These are phyloP conservation scores for Peziza echinospora DNA, from an alignment of 495 filamentous ascomycete species.

Conservation along the genomic window DNA sequence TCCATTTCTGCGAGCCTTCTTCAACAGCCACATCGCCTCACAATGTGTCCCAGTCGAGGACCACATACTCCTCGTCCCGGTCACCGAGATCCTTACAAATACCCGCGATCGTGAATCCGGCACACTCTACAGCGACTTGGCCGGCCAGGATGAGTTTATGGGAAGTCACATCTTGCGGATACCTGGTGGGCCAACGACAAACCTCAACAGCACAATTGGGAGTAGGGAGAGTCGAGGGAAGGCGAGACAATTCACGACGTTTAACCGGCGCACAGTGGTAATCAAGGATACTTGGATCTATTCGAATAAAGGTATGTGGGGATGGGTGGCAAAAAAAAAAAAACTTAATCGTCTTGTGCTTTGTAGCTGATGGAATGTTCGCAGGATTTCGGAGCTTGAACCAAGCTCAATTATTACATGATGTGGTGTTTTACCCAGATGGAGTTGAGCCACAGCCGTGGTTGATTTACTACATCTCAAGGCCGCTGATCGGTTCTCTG, in stretches of 20 bases:
- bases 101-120: constrained; percentile 77
- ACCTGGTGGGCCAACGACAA: constrained; percentile 38
- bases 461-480: constrained; percentile 92
- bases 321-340: too few species aligned
- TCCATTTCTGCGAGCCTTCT: constrained; percentile 94
- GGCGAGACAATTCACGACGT: constrained; percentile 74
- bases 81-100: constrained; percentile 75
- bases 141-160: constrained; percentile 78
- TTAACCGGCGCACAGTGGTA: constrained; percentile 82
- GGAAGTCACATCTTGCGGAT: constrained; percentile 91
- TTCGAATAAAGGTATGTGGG: constrained; percentile 72
- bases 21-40: constrained; percentile 75
- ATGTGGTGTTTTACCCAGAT: constrained; percentile 73
- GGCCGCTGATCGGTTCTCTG: constrained; percentile 66
- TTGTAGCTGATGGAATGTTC: neutral
- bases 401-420: constrained; percentile 72
- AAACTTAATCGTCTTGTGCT: too few species aligned
- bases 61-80: constrained; percentile 87
- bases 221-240: constrained; percentile 60
- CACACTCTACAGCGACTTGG: constrained; percentile 53
- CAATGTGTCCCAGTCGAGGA: constrained; percentile 86
- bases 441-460: constrained; percentile 66
- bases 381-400: constrained; percentile 78
- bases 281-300: constrained; percentile 87
- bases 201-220: constrained; percentile 55